These are phyloP conservation scores for Lentinula novae-zelandiae DNA, from an alignment of 1,284 basidiomycete species.

Conservation along the genomic window DNA sequence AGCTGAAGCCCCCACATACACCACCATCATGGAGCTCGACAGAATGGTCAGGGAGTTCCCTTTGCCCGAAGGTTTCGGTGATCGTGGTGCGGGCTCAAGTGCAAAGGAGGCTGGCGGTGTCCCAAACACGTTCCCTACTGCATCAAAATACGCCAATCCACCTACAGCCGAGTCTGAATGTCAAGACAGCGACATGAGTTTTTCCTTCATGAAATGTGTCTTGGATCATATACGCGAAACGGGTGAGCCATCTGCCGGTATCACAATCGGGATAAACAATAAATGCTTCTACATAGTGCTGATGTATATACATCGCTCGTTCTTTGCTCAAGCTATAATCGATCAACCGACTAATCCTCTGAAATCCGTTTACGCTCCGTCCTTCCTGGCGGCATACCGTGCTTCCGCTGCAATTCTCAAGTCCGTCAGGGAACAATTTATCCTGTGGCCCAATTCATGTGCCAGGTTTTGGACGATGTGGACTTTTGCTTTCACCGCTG, in stretches of 20 bases:
- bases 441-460: slow-evolving; percentile 45
- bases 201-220: slow-evolving; percentile 48
- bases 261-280: slow-evolving; percentile 6
- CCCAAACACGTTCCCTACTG: neutral
- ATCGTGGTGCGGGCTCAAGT: slow-evolving; percentile 23
- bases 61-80: slow-evolving; percentile 43
- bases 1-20: slow-evolving; percentile 59
- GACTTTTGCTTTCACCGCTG: slow-evolving; percentile 63
- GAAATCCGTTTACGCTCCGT: slow-evolving; percentile 55
- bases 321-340: slow-evolving; percentile 68
- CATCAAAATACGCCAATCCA: neutral
- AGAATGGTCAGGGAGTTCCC: slow-evolving; percentile 65
- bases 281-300: slow-evolving; percentile 41
- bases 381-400: slow-evolving; percentile 62
- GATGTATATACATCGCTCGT: slow-evolving; percentile 64
- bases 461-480: slow-evolving; percentile 59
- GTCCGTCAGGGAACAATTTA: slow-evolving; percentile 51
- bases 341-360: slow-evolving; percentile 58
- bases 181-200: slow-evolving; percentile 26
- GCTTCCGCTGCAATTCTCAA: slow-evolving; percentile 56
- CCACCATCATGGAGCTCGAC: slow-evolving; percentile 70
- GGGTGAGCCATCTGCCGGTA: slow-evolving; percentile 34
- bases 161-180: slow-evolving; percentile 1
- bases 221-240: slow-evolving; percentile 53
- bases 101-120: slow-evolving; percentile 12